Percentiles rank a stretch among this genome's conserved stretches.
Evolutionary conservation across 805 yeast genomes (phyloP).

Genomic region (Lachancea mirantina): DNA sequence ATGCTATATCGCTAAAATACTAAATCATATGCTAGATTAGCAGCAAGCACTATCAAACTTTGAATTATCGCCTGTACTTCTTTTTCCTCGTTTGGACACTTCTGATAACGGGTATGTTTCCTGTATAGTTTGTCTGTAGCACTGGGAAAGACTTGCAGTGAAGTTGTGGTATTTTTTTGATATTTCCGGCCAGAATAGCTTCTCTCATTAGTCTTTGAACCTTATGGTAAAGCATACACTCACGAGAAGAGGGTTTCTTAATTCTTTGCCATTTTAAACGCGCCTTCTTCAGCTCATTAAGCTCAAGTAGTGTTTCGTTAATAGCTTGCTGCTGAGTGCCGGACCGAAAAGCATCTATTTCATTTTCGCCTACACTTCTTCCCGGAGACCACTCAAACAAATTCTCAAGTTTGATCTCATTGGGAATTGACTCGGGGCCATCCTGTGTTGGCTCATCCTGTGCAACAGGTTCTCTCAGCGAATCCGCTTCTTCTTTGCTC

Average conservation of each 20-base stretch:
- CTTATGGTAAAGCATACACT: constrained; percentile 37
- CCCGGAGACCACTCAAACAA: constrained; percentile 46
- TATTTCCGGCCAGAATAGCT: constrained; percentile 34
- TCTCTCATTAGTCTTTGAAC: constrained; percentile 41
- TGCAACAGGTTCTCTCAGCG: constrained; percentile 1
- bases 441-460: constrained; percentile 3
- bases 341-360: constrained; percentile 38
- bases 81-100: constrained; percentile 25
- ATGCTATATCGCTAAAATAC: too few relatives aligned
- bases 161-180: constrained; percentile 26
- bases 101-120: constrained; percentile 62
- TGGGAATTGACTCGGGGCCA: constrained; percentile 1
- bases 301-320: constrained; percentile 38
- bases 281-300: constrained; percentile 44
- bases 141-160: constrained; percentile 50
- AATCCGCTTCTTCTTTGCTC: too few relatives aligned
- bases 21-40: neutral
- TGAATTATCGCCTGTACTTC: constrained; percentile 19
- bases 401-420: constrained; percentile 32
- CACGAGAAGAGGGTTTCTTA: constrained; percentile 37
- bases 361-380: constrained; percentile 44
- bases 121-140: constrained; percentile 64
- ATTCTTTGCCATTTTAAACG: constrained; percentile 31
- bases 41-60: neutral
- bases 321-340: constrained; percentile 39